Base-by-base conservation (phyloP, 805 yeast genomes). In the Ogataea pignaliae region DNA sequence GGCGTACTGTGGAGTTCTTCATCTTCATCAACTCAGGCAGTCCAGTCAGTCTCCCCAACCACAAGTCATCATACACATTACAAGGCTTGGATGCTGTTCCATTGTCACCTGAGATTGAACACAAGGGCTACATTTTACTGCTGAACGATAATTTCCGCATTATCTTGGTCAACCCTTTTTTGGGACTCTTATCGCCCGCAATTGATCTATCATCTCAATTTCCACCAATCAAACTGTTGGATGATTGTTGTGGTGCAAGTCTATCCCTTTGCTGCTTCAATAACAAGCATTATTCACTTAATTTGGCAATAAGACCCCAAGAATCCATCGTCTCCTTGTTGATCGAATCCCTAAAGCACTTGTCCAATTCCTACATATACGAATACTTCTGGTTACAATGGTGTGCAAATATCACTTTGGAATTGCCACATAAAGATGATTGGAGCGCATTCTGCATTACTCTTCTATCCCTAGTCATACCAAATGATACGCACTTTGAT, bases 331-430 rank as follows among this genome's bases (percentile, higher is more conserved):
- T 81, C 1, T 29, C 47, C 3, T 67, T 56, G 11, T 73, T 83
- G 36, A 63, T 84, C n/a, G 59, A 66, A 13, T 66, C 78, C 2
- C 69, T 84, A 50, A 71, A 69, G 43, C 73, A 74, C 47, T 56
- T 83, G 15, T 71, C 81, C 4, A 85, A 83, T n/a, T 67, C 83
- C 2, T 73, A 73, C 44, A 70, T 79, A 3, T 72, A 71, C 52
- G 82, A 79, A 53, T 72, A 71, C 31, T 64, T 83, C n/a, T 73
- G 83, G 78, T 61, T 80, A 40, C 66, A 75, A 3, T 85, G 89
- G 88, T 69, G 83, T 37, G 60, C 80, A 1, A 78, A 85, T 1
- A 57, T 71, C 16, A 64, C 73, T 40, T 46, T 76, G 10, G 35
- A 39, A 3, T 71, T 68, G 16, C 67, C 65, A 3, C 49, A 58